Percentiles rank a stretch among this genome's conserved stretches.
Evolutionary conservation across 805 yeast genomes (phyloP).

Genomic region (Wickerhamiella sorbophila): DNA sequence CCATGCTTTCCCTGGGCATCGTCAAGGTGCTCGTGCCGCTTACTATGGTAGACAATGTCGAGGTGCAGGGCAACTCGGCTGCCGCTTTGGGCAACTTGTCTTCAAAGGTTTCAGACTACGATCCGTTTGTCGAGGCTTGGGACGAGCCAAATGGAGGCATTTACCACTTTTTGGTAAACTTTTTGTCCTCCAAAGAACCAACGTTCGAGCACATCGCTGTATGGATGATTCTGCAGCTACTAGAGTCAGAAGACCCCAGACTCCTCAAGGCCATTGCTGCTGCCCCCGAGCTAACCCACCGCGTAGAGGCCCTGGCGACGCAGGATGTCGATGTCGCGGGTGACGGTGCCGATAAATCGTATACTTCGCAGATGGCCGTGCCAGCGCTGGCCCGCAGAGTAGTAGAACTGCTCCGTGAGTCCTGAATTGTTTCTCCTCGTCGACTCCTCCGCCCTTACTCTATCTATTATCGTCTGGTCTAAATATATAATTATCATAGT

Average conservation of each 20-base stretch:
- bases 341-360: constrained; percentile 18
- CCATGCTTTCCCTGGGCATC: constrained; percentile 68
- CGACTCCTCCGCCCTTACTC: neutral
- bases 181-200: constrained; percentile 69
- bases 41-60: constrained; percentile 75
- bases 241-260: constrained; percentile 70
- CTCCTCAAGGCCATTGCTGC: constrained; percentile 25
- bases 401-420: constrained; percentile 10
- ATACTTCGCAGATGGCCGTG: constrained; percentile 25
- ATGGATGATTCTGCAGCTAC: constrained; percentile 88
- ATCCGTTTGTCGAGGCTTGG: constrained; percentile 69
- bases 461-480: neutral
- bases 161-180: constrained; percentile 64
- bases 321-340: constrained; percentile 14
- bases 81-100: constrained; percentile 95
- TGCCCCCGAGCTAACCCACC: constrained; percentile 23
- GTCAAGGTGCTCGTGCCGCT: constrained; percentile 82
- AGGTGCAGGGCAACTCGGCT: constrained; percentile 96
- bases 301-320: constrained; percentile 25
- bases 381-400: constrained; percentile 26
- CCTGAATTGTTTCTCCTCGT: neutral
- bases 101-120: constrained; percentile 75
- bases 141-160: constrained; percentile 70
- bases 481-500: neutral
- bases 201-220: constrained; percentile 96